A percentile compares a stretch with the other conserved stretches of the same genome.
Evolutionary conservation across 768 basidiomycete genomes (phyloP).

Genomic region (Clavaria fumosa): DNA sequence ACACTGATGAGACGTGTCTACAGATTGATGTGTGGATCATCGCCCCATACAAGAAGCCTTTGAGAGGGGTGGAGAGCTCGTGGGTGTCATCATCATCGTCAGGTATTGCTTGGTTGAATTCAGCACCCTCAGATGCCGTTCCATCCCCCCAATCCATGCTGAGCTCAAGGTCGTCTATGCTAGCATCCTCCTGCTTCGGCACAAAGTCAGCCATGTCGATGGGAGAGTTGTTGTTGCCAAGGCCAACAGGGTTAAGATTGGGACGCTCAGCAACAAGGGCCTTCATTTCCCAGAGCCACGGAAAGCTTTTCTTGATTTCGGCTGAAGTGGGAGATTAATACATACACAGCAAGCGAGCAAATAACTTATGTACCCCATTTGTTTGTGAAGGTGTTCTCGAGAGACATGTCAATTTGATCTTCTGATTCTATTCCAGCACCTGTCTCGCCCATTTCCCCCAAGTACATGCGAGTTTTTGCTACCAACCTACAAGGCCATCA

Average conservation of each 20-base stretch:
- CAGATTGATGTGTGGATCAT: slow-evolving; percentile 14
- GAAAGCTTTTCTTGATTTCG: no score
- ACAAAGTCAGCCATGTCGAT: background rate
- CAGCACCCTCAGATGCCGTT: background rate
- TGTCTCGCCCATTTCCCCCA: slow-evolving; percentile 8
- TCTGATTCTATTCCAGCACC: slow-evolving; percentile 10
- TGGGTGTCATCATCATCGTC: background rate
- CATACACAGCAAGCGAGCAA: no score
- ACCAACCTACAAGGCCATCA: background rate
- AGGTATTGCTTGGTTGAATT: background rate
- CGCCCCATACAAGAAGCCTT: slow-evolving; percentile 17
- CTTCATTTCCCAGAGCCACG: no score
- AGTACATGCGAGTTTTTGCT: background rate
- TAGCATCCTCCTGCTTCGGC: background rate
- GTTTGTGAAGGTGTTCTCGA: slow-evolving; percentile 7
- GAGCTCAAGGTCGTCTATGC: background rate
- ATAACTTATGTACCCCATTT: no score
- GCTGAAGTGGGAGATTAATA: no score
- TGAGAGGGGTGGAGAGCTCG: background rate
- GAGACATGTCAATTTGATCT: slow-evolving; percentile 9
- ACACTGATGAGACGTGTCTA: slow-evolving; percentile 1
- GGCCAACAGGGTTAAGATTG: no score
- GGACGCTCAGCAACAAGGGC: no score
- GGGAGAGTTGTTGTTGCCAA: background rate
- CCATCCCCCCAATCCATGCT: background rate